Evolutionary conservation across 257 asterid species (phyloP), one percentile per base, ranked within the genome.

Genomic region (Pogostemon cablin): DNA sequence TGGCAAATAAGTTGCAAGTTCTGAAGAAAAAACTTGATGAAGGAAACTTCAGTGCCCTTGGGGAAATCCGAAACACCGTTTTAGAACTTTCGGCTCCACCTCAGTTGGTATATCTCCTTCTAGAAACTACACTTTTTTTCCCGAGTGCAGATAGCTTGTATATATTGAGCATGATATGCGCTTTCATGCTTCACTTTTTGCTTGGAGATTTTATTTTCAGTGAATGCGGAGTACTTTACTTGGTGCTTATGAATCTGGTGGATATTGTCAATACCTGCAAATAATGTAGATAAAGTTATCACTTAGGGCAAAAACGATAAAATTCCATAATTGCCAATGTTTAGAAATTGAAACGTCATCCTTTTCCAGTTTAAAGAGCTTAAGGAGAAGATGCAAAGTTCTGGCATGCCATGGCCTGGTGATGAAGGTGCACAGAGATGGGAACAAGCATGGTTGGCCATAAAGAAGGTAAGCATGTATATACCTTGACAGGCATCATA

Each of bases 351-450:
- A 75, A 15, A 67, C 41, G 55, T 57, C 38, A 61, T 67, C 75
- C 76, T 43, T 73, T 46, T 78, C 70, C 86, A 95, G 99, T 83
- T 95, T 73, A 82, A 89, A 78, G 96, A 89, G 83, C 97, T 95
- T 63, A 85, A 91, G 81, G 90, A 83, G 73, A 87, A 82, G 84
- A 91, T 95, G 99, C 81, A 80, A 76, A 78, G 81, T 78, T 95
- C 99, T 71, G 95, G 93, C 77, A 91, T 95, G 98, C 97, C 99
- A 57, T 95, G 99, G 99, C 97, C 99, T 70, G 99, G 98, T 75
- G 95, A 95, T 82, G 99, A 95, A 89, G 95, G 98, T 73, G 90
- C 77, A 67, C 81, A 74, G 76, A 84, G 96, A 72, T 95, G 98
- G 99, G 97, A 86, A 72, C 96, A 89, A 85, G 99, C 99, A 77